These are phyloP conservation scores for Tirmania nivea DNA, from an alignment of 495 filamentous ascomycete species.

Conservation along the genomic window DNA sequence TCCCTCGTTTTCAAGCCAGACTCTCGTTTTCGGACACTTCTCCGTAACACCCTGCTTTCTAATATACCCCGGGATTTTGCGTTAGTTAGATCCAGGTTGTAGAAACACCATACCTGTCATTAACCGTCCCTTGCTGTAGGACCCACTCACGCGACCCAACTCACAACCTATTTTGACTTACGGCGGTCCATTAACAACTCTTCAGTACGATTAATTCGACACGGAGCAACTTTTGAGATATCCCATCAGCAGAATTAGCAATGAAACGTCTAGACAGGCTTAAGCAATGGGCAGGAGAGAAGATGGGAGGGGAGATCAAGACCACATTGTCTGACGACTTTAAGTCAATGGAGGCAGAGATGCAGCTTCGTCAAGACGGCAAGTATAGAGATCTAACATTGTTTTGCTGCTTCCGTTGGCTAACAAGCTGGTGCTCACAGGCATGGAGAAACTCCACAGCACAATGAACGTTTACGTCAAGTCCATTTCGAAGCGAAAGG, in stretches of 20 bases:
- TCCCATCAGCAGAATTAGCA: not conserved
- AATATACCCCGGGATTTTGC: no score
- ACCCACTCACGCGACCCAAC: no score
- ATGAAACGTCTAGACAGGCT: conserved; percentile 77
- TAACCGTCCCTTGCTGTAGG: no score
- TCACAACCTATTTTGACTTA: no score
- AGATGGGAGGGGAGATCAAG: conserved; percentile 86
- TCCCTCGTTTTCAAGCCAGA: no score
- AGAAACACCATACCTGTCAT: no score
- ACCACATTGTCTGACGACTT: conserved; percentile 81
- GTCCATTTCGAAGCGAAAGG: conserved; percentile 65
- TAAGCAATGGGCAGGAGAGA: conserved; percentile 96
- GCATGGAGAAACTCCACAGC: conserved; percentile 77
- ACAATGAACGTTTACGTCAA: conserved; percentile 82
- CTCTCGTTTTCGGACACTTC: no score
- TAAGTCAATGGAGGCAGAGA: conserved; percentile 79
- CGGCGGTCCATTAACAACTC: no score
- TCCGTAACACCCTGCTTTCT: no score
- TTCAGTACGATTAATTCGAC: no score
- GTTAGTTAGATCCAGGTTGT: no score
- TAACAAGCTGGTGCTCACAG: conserved; percentile 23
- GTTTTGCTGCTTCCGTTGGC: not conserved
- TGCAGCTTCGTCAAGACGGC: conserved; percentile 84
- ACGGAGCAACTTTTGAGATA: not conserved
- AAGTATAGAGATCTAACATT: conserved; percentile 10